Base-by-base conservation (phyloP, 139 green algal genomes). In the Tetraselmis striata region DNA sequence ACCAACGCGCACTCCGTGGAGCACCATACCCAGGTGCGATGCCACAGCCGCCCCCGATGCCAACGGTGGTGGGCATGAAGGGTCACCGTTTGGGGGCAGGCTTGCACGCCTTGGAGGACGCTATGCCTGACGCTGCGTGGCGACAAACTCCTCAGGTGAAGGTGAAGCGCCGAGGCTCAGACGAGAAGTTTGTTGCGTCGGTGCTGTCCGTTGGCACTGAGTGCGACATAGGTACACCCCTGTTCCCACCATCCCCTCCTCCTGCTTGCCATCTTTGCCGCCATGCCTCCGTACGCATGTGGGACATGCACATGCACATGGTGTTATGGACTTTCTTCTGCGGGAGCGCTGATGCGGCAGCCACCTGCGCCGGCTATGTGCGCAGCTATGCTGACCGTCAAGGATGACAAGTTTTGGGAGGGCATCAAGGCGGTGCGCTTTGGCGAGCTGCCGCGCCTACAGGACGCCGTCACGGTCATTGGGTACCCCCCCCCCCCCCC, bases 1-100 rank as follows among this genome's bases (percentile, higher is more conserved):
- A 99, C 97, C 31, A 99, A 99, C 84, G 97, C 96, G 1, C 97
- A 99, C 87, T 96, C 83, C 1, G 94, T 99, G 5, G 95, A 98
- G 84, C 95, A 99, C 85, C 88, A 97, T 88, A 98, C 95, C 1
- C 95, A 98, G 93, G 95, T 90, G 59, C n/a, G n/a, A n/a, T n/a
- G n/a, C n/a, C n/a, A n/a, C n/a, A n/a, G n/a, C n/a, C n/a, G n/a
- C n/a, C n/a, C n/a, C n/a, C n/a, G n/a, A n/a, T n/a, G n/a, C 30
- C 78, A 30, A 2, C 30, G 23, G 22, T 59, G n/a, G n/a, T n/a
- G n/a, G n/a, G n/a, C n/a, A n/a, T n/a, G n/a, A n/a, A n/a, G n/a
- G n/a, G n/a, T n/a, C n/a, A n/a, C n/a, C n/a, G n/a, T n/a, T n/a
- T n/a, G n/a, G n/a, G n/a, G n/a, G n/a, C n/a, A n/a, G n/a, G n/a